Evolutionary conservation across 768 basidiomycete genomes (phyloP), one percentile per base, ranked within the genome.

Genomic region (Russula griseocarnosa): DNA sequence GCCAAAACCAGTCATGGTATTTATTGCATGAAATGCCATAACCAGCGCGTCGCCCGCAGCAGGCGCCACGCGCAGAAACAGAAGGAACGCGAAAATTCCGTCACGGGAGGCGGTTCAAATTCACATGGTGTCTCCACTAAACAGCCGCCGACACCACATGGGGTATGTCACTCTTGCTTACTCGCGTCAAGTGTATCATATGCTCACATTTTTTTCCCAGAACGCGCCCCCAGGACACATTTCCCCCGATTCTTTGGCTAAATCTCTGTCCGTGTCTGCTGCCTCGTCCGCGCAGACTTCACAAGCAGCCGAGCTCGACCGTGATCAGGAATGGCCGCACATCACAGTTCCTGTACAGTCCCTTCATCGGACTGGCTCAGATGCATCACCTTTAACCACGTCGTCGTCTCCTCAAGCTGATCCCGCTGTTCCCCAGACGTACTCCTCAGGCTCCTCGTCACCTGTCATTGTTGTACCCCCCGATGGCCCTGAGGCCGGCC

Each of bases 1-100:
- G 97, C 97, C 63, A 98, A 98, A 79, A 98, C 97, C 0, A 92
- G 87, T 65, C 92, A 97, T 71, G 97, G 97, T 59, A 98, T 98
- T 61, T 98, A 98, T 73, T 99, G 97, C 74, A 98, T 96, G 97
- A 83, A 86, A 55, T 99, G 97, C 71, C 97, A 99, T 73, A 98
- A 94, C 75, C 93, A 98, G 64, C 90, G 97, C 66, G 97, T 98
- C 77, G 93, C 92, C 40, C 86, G 91, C 69, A 94, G 94, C 67
- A 78, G 94, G 68, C 86, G 89, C 64, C 92, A 98, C 74, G 88
- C 90, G 3, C 94, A 98, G 76, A 91, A 90, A 74, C 87, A 92
- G 71, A 85, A 87, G 26, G 86, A 90, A 72, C 74, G 76, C 26
- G 72, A 75, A 60, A 67, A 63, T 62, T 65, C 73, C 55, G 62